Conservation (phyloP, 2,329 filamentous ascomycete species). For the Pseudogymnoascus sp. region DNA sequence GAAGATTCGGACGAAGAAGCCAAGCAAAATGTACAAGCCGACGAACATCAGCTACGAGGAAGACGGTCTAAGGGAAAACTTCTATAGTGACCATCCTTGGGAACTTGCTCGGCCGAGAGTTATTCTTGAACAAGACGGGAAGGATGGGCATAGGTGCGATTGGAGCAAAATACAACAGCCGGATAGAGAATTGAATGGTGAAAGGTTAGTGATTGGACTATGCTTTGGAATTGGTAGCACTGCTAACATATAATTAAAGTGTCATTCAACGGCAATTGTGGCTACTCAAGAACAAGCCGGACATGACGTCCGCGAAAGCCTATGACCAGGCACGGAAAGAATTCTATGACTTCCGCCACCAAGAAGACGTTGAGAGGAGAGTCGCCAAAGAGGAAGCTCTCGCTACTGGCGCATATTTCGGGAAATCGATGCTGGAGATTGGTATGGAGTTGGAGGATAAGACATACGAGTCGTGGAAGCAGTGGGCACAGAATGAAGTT, state of each 20-base stretch:
- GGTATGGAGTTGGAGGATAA: conserved; percentile 75
- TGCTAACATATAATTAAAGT: conserved; percentile 38
- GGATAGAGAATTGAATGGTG: conserved; percentile 70
- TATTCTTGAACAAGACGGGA: conserved; percentile 76
- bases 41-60: conserved; percentile 72
- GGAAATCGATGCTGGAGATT: conserved; percentile 63
- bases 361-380: conserved; percentile 72
- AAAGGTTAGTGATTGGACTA: conserved; percentile 50
- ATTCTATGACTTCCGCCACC: conserved; percentile 77
- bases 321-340: conserved; percentile 85
- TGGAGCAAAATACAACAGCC: conserved; percentile 73
- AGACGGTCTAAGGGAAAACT: conserved; percentile 68
- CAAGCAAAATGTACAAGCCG: conserved; percentile 73
- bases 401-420: conserved; percentile 81
- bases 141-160: conserved; percentile 65
- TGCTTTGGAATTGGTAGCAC: not conserved
- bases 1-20: conserved; percentile 41
- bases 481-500: conserved; percentile 54
- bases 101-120: conserved; percentile 83
- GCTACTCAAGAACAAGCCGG: conserved; percentile 58
- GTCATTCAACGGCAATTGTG: conserved; percentile 88
- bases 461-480: conserved; percentile 76
- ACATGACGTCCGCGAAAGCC: conserved; percentile 55
- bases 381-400: conserved; percentile 82
- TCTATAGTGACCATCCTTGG: conserved; percentile 95